phyloP scores from a whole-genome alignment of 768 basidiomycete species.

The Boletus bicolor region DNA sequence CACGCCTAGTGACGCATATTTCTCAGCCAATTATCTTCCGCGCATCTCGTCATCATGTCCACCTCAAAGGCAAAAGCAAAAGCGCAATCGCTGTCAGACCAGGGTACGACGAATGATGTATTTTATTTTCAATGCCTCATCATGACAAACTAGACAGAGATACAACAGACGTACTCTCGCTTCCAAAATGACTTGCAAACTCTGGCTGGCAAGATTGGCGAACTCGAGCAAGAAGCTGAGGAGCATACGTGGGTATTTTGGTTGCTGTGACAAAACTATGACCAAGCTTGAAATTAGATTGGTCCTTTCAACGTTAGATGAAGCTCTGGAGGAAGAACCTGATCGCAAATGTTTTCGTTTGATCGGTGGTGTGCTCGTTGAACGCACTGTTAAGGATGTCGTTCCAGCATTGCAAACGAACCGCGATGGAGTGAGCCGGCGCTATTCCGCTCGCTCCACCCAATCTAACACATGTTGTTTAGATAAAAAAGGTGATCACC shows the following conservation, averaged over 20 bases:
- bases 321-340: constrained; percentile 78
- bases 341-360: constrained; percentile 94
- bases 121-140: constrained; percentile 27
- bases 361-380: constrained; percentile 93
- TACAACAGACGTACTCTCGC: constrained; percentile 77
- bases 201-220: constrained; percentile 92
- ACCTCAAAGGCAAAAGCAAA: constrained; percentile 59
- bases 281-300: constrained; percentile 47
- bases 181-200: constrained; percentile 87
- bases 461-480: constrained; percentile 14
- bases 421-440: constrained; percentile 67
- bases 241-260: constrained; percentile 75
- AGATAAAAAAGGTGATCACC: constrained; percentile 83
- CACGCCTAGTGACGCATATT: constrained; percentile 24
- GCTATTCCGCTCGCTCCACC: neutral
- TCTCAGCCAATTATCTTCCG: constrained; percentile 27
- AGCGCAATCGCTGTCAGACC: constrained; percentile 55
- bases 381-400: constrained; percentile 93
- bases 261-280: neutral
- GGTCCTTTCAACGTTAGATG: constrained; percentile 83
- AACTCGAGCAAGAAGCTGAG: constrained; percentile 93
- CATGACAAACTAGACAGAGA: constrained; percentile 62
- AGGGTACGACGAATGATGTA: constrained; percentile 49
- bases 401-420: constrained; percentile 90
- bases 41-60: constrained; percentile 40